Evolutionary conservation across 345 rosid genomes (phyloP), one percentile per base, ranked within the genome.

Genomic region (Alliaria petiolata): DNA sequence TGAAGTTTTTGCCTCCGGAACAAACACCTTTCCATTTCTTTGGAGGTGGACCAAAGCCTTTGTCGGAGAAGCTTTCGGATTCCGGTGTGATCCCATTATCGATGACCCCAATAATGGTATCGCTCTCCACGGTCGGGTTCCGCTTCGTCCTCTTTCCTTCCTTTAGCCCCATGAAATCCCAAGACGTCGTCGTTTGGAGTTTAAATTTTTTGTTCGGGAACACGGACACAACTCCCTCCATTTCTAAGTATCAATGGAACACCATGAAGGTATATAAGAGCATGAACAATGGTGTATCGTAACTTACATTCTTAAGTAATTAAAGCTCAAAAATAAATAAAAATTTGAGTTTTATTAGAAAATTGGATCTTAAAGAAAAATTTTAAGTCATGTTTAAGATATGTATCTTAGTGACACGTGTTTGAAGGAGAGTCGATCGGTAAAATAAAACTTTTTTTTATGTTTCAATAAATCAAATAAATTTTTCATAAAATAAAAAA

Each of bases 161-260:
- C 31, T 46, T 58, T 14, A 85, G 43, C 3, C 86, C 88, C 70
- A 85, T 33, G 63, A 85, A 85, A 55, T 81, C 79, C 92, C 89
- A 87, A 3, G 88, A 87, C 59, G 79, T 56, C 30, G 89, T 82
- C 0, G 89, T 83, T 2, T 67, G 83, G 45, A 70, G 71, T 7
- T 80, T 34, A 5, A 59, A 26, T 3, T 20, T 80, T 22, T 3
- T 71, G 31, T 61, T 82, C 0, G 83, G 85, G 33, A 83, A 81
- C 16, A 87, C 79, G 1, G 89, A 83, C 14, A 83, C 79, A 35
- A 81, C 80, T 42, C 64, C 81, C n/a, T 77, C 33, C 76, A 71
- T 68, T 16, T 65, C 85, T 80, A 70, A 33, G 8, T 28, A 39
- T 39, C n/a, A 39, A 12, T 53, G 22, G 20, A 15, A n/a, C n/a